Evolutionary conservation across 768 basidiomycete genomes (phyloP).

Genomic region (Mrakia blollopis): DNA sequence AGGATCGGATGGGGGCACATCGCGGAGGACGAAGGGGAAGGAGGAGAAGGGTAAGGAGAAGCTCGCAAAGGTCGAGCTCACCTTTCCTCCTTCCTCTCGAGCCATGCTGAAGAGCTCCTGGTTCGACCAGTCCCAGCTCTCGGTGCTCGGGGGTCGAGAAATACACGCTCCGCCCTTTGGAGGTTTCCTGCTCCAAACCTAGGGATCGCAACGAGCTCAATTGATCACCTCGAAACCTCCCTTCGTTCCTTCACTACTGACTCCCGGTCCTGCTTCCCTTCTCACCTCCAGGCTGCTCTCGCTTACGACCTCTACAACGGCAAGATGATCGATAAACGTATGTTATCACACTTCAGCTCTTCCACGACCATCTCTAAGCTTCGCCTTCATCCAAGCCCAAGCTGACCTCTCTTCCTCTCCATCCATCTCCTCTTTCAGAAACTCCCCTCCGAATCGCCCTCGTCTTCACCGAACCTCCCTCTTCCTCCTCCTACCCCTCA

Average conservation of each 20-base stretch:
- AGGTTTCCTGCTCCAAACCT: too few species aligned
- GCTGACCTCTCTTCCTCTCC: not conserved
- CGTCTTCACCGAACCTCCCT: not conserved
- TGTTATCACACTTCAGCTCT: not conserved
- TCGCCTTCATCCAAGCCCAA: too few species aligned
- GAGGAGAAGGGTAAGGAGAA: too few species aligned
- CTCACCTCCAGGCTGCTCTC: not conserved
- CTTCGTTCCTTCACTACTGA: not conserved
- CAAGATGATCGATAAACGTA: constrained; percentile 16
- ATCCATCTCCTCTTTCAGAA: not conserved
- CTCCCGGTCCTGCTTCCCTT: not conserved
- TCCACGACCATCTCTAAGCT: not conserved
- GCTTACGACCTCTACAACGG: constrained; percentile 10
- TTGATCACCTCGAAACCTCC: not conserved
- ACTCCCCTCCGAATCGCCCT: not conserved
- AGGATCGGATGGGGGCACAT: too few species aligned
- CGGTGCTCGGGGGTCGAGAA: too few species aligned
- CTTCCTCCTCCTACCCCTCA: too few species aligned
- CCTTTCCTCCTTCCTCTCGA: too few species aligned
- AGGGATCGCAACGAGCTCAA: not conserved
- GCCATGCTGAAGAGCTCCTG: too few species aligned
- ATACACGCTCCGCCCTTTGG: too few species aligned
- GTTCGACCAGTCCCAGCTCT: not conserved
- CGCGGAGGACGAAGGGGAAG: too few species aligned
- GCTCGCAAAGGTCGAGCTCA: too few species aligned